These are phyloP conservation scores for Tulasnella sp. DNA, from an alignment of 768 basidiomycete species.

Conservation along the genomic window DNA sequence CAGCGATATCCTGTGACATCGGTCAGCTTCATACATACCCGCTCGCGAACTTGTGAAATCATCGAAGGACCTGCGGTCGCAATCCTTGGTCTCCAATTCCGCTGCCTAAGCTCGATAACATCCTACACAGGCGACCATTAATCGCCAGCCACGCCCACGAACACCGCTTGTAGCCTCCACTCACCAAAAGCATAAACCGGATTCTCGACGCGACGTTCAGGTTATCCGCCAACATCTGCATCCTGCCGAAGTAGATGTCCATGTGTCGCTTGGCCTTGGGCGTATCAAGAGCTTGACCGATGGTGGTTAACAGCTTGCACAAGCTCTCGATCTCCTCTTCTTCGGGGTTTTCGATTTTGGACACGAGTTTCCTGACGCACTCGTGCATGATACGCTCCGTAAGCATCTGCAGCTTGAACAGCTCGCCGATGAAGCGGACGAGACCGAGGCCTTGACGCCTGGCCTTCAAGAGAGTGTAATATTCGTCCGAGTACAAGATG, in stretches of 20 bases:
- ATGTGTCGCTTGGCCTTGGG: slow-evolving; percentile 78
- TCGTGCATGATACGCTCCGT: slow-evolving; percentile 98
- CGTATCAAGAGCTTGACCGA: slow-evolving; percentile 81
- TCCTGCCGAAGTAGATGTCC: slow-evolving; percentile 88
- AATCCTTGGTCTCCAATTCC: slow-evolving; percentile 74
- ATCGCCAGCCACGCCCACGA: background rate
- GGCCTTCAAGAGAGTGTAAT: slow-evolving; percentile 93
- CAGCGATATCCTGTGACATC: background rate
- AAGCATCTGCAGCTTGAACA: slow-evolving; percentile 98
- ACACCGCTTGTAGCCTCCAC: slow-evolving; percentile 34
- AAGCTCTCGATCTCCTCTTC: slow-evolving; percentile 97
- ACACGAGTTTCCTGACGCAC: slow-evolving; percentile 89
- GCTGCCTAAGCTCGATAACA: slow-evolving; percentile 79
- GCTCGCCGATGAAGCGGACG: slow-evolving; percentile 96
- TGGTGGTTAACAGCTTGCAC: slow-evolving; percentile 87
- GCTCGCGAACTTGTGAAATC: slow-evolving; percentile 82
- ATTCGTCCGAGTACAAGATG: slow-evolving; percentile 89
- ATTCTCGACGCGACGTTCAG: slow-evolving; percentile 76
- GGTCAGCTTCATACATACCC: slow-evolving; percentile 49
- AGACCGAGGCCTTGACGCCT: slow-evolving; percentile 96
- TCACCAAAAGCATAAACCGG: slow-evolving; percentile 91
- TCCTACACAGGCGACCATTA: slow-evolving; percentile 53
- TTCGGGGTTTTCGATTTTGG: slow-evolving; percentile 88
- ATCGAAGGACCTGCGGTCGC: slow-evolving; percentile 75
- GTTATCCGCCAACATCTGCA: slow-evolving; percentile 77